Evolutionary conservation across 2,329 filamentous ascomycete genomes (phyloP), one percentile per base, ranked within the genome.

Genomic region (Cladophialophora immunda): DNA sequence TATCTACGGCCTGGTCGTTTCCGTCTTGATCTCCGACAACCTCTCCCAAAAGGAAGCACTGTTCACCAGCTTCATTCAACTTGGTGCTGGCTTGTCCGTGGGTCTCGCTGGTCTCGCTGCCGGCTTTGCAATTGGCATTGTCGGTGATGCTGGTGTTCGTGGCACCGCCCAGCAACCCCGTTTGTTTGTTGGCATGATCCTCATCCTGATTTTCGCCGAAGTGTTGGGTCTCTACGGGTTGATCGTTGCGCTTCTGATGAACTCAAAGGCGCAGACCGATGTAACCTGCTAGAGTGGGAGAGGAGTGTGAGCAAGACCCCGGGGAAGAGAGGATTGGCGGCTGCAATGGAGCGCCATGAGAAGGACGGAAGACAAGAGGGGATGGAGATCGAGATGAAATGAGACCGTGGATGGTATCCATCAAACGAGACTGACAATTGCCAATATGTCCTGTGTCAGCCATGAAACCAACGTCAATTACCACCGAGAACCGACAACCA

Each of bases 191-290:
- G 94, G 94, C 83, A 97, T 97, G 93, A 97, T 97, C 83, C 82
- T 97, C 80, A 97, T 97, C 85, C 92, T 97, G 84, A 97, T 97
- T 94, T 97, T 97, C 87, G 94, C 94, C 74, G 94, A 97, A 94
- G 94, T 97, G 74, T 84, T 97, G 90, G 94, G 94, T 95, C 92
- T 99, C 67, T 99, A 99, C 85, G 95, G 95, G 81, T 88, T 99
- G 77, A 99, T 99, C 81, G 95, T 99, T 74, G 95, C 95, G 72
- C 91, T 99, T 78, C 90, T 99, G 79, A 99, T 99, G 96, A 99
- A 98, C 92, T 97, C 95, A 67, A 96, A 95, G 86, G 92, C 91
- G 45, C 82, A 82, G 68, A 82, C 88, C 74, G 87, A 89, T 76
- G 86, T 85, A 74, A 78, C 73, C 68, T 93, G 91, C 82, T 88